Percentiles rank a stretch among this genome's conserved stretches.
These are phyloP conservation scores for Capsicum pubescens DNA, from an alignment of 257 asterid species.

Conservation along the genomic window DNA sequence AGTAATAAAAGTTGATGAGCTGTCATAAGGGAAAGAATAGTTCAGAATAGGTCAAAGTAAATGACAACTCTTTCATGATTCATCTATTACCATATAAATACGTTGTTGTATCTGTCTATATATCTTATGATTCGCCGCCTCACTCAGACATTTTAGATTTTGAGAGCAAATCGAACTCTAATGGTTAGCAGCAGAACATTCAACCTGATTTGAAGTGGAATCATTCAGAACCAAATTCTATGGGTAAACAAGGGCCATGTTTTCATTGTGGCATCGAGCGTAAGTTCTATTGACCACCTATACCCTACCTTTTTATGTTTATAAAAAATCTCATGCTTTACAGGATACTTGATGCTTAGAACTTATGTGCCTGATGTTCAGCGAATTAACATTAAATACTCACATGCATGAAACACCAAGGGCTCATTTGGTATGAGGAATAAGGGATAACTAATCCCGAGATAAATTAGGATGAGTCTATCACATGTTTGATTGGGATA, in stretches of 20 bases:
- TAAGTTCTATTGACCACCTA: constrained; percentile 25
- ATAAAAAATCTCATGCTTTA: constrained; percentile 16
- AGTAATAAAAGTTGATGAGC: neutral
- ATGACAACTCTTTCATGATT: too few species aligned
- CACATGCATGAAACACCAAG: too few species aligned
- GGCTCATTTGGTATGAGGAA: too few species aligned
- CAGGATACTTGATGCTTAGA: constrained; percentile 11
- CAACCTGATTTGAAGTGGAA: constrained; percentile 9
- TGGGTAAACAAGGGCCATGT: constrained; percentile 40
- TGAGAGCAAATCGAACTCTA: neutral
- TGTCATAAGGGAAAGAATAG: neutral
- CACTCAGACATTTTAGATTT: neutral
- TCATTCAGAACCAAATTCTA: constrained; percentile 18
- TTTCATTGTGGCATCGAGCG: constrained; percentile 38
- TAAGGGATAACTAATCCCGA: too few species aligned
- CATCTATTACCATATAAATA: neutral
- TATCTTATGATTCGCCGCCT: neutral
- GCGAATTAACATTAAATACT: neutral
- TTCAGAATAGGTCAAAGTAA: neutral
- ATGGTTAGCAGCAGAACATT: neutral
- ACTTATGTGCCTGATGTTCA: constrained; percentile 2
- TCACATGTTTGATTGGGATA: too few species aligned
- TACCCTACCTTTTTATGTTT: constrained; percentile 1
- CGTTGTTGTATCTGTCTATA: neutral
- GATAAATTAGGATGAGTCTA: too few species aligned